Evolutionary conservation across 2,329 filamentous ascomycete genomes (phyloP).

Genomic region (Calycina herbarum): DNA sequence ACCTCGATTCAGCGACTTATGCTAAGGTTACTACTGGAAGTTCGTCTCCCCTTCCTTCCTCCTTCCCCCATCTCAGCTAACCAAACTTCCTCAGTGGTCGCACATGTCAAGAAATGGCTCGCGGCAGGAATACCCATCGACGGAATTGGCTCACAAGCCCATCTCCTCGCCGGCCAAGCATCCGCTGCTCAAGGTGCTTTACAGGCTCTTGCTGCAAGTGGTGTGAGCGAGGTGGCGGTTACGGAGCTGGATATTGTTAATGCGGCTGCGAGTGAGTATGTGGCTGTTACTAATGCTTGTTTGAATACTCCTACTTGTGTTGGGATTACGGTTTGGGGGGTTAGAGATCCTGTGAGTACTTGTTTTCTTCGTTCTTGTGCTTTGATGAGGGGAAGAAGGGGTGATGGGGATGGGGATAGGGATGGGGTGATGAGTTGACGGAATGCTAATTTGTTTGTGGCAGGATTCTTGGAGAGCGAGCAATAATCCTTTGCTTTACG

Average conservation of each 20-base stretch:
- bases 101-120: conserved; percentile 63
- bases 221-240: conserved; percentile 56
- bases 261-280: conserved; percentile 22
- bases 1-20: conserved; percentile 53
- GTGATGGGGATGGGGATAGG: not conserved
- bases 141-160: conserved; percentile 52
- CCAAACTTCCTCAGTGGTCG: conserved; percentile 41
- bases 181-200: conserved; percentile 22
- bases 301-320: conserved; percentile 20
- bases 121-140: conserved; percentile 63
- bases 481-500: conserved; percentile 54
- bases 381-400: too few species aligned
- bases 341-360: conserved; percentile 17
- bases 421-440: not conserved
- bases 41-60: conserved; percentile 1
- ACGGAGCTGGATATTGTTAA: conserved; percentile 60
- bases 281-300: conserved; percentile 32
- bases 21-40: conserved; percentile 58
- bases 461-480: conserved; percentile 38
- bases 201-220: conserved; percentile 44
- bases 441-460: conserved; percentile 2
- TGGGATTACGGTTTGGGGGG: conserved; percentile 22
- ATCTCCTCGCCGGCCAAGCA: conserved; percentile 20
- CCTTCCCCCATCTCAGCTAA: not conserved
- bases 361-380: not conserved